Percentiles rank a stretch among this genome's conserved stretches.
phyloP scores from a whole-genome alignment of 164 flowering plant species.

The Nelumbo lutea region DNA sequence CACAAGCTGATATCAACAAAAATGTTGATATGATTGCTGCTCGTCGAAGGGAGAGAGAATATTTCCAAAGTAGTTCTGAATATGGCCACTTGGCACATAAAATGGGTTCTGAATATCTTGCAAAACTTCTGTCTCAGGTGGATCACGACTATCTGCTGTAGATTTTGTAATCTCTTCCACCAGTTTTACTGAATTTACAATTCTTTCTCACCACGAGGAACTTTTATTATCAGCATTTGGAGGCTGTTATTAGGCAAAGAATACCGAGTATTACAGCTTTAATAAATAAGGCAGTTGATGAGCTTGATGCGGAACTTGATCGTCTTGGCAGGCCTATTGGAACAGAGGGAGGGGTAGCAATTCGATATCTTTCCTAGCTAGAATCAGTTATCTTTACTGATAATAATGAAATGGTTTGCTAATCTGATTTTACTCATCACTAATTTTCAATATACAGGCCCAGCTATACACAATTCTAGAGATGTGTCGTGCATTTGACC shows the following conservation, averaged over 20 bases:
- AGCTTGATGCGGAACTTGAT: slow-evolving; percentile 89
- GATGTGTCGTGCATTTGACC: slow-evolving; percentile 91
- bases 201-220: slow-evolving; percentile 2
- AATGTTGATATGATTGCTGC: slow-evolving; percentile 85
- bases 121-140: slow-evolving; percentile 87
- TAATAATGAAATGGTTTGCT: not conserved
- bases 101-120: slow-evolving; percentile 96
- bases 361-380: not conserved
- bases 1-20: slow-evolving; percentile 90
- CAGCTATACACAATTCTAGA: slow-evolving; percentile 81
- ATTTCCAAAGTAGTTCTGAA: slow-evolving; percentile 72
- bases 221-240: slow-evolving; percentile 63
- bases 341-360: slow-evolving; percentile 80
- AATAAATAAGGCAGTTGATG: slow-evolving; percentile 85
- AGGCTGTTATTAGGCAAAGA: slow-evolving; percentile 74
- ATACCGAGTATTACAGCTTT: slow-evolving; percentile 91
- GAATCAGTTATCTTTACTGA: slow-evolving; percentile 2
- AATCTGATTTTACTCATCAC: slow-evolving; percentile 6
- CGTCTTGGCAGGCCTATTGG: slow-evolving; percentile 93
- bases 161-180: not conserved
- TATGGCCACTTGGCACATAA: slow-evolving; percentile 71
- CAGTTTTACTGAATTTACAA: slow-evolving; percentile 3
- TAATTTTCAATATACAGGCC: slow-evolving; percentile 42
- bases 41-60: slow-evolving; percentile 70
- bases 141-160: slow-evolving; percentile 5